Evolutionary conservation across 805 yeast genomes (phyloP).

Genomic region (Candida qinlingensis): DNA sequence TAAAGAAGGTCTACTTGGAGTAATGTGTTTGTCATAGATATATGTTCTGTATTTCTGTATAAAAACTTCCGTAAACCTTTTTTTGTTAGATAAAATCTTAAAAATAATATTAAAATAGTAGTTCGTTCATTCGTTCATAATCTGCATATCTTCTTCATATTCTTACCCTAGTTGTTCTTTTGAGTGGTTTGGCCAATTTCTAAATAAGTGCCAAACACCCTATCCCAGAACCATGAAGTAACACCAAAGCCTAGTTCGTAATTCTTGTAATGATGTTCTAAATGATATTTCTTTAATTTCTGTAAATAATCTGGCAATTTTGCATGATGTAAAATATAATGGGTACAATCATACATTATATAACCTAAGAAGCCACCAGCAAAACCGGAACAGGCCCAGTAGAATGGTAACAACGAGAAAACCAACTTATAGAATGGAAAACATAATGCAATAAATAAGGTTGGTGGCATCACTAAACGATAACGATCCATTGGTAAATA

Average conservation of each 20-base stretch:
- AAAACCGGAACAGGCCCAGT: conserved; percentile 85
- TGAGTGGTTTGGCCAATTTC: conserved; percentile 27
- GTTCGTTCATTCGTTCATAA: not conserved
- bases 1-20: conserved; percentile 14
- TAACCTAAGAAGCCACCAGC: conserved; percentile 97
- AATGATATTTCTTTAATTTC: conserved; percentile 79
- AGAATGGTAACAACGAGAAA: conserved; percentile 69
- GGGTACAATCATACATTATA: conserved; percentile 88
- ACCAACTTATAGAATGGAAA: conserved; percentile 79
- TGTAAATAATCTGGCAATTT: conserved; percentile 73
- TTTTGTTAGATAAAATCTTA: not conserved
- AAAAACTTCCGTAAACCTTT: not conserved
- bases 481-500: conserved; percentile 94
- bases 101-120: not conserved
- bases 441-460: conserved; percentile 66
- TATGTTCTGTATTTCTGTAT: not conserved
- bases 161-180: conserved; percentile 8
- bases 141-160: not conserved
- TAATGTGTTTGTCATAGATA: not conserved
- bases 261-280: conserved; percentile 97
- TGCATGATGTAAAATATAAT: conserved; percentile 88
- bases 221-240: conserved; percentile 91
- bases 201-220: conserved; percentile 78
- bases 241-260: conserved; percentile 97
- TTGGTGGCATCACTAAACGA: conserved; percentile 95